These are phyloP conservation scores for Sporodiniella umbellata DNA, from an alignment of 371 early-diverging fungal genomes.

Conservation along the genomic window DNA sequence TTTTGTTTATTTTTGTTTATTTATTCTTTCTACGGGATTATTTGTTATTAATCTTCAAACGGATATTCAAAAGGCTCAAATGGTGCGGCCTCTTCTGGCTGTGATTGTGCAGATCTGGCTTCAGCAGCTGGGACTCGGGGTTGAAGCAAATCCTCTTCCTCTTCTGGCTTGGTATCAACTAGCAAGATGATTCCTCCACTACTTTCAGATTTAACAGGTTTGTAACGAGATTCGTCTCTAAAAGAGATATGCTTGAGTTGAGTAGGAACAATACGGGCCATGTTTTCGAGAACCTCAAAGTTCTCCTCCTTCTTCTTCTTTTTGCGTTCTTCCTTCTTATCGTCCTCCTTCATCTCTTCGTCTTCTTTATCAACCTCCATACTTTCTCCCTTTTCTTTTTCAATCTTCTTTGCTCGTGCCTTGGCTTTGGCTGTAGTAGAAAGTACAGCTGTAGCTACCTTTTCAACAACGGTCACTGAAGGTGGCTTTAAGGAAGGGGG, in stretches of 20 bases:
- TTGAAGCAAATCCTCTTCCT: constrained; percentile 60
- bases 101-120: constrained; percentile 33
- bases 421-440: constrained; percentile 94
- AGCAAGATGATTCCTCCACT: constrained; percentile 81
- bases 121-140: constrained; percentile 51
- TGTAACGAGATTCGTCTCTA: constrained; percentile 80
- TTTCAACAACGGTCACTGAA: constrained; percentile 59
- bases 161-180: constrained; percentile 58
- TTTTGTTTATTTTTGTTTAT: neutral
- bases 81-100: constrained; percentile 70
- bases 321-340: constrained; percentile 34
- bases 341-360: constrained; percentile 42
- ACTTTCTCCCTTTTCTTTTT: constrained; percentile 63
- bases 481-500: constrained; percentile 79
- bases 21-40: neutral
- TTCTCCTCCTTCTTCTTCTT: constrained; percentile 70
- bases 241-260: constrained; percentile 86
- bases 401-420: constrained; percentile 83
- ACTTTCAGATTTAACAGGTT: constrained; percentile 78
- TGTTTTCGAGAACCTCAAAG: constrained; percentile 77
- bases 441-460: constrained; percentile 87
- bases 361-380: constrained; percentile 53
- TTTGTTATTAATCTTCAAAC: constrained; percentile 54
- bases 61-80: constrained; percentile 90
- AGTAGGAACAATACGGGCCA: constrained; percentile 85